These are phyloP conservation scores for Monosporascus cannonballus DNA, from an alignment of 2,329 filamentous ascomycete genomes.

Conservation along the genomic window DNA sequence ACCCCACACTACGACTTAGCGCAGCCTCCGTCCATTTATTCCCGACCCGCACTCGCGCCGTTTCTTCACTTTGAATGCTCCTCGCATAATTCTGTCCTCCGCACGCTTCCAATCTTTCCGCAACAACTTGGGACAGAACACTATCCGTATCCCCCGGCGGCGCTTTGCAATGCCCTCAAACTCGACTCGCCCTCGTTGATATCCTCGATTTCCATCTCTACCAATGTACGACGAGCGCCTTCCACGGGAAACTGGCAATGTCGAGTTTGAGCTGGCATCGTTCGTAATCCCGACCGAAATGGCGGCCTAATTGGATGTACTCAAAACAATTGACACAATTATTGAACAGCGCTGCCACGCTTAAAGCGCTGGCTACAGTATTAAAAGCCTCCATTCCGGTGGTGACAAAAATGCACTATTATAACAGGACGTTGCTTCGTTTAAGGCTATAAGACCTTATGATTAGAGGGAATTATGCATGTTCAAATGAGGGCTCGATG, in stretches of 20 bases:
- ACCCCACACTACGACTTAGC: background rate
- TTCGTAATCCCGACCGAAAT: conserved; percentile 29
- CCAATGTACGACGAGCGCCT: conserved; percentile 7
- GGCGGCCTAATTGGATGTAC: conserved; percentile 30
- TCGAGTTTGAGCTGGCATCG: conserved; percentile 27
- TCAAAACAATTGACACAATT: conserved; percentile 34
- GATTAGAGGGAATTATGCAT: background rate
- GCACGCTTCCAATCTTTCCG: background rate
- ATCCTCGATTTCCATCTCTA: conserved; percentile 16
- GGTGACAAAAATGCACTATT: conserved; percentile 2
- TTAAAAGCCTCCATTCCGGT: conserved; percentile 19
- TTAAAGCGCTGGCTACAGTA: conserved; percentile 22
- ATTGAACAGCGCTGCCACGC: conserved; percentile 30
- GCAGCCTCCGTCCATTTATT: conserved; percentile 3
- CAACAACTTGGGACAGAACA: background rate
- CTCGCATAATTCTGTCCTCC: conserved; percentile 1
- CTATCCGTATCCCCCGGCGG: conserved; percentile 2
- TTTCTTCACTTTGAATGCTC: background rate
- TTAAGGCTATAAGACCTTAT: background rate
- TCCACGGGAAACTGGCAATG: conserved; percentile 17
- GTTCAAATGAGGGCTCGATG: conserved; percentile 1
- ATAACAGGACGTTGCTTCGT: background rate
- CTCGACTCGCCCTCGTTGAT: conserved; percentile 15
- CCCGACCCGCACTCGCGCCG: conserved; percentile 4
- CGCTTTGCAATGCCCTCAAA: conserved; percentile 10